A percentile compares a stretch with the other conserved stretches of the same genome.
phyloP scores from a whole-genome alignment of 352 stramenopile genomes.

The Phytophthora chlamydospora region DNA sequence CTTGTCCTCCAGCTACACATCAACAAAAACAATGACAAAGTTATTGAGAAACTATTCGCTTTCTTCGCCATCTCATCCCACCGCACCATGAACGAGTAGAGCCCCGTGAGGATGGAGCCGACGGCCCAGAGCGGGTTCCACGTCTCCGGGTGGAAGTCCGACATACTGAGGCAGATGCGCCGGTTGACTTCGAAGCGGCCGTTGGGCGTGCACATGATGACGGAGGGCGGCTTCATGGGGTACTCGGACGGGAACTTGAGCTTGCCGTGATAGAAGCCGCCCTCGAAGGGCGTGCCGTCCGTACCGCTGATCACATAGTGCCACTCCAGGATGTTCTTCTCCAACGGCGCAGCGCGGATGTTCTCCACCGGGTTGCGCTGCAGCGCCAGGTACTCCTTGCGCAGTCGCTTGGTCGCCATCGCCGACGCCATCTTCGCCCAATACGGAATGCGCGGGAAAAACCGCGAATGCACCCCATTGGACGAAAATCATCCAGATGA shows the following conservation, averaged over 20 bases:
- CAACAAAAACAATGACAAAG: not conserved
- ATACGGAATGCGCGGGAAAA: too few relatives aligned
- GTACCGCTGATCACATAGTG: conserved; percentile 92
- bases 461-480: too few relatives aligned
- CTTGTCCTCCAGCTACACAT: conserved; percentile 61
- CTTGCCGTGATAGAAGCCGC: conserved; percentile 91
- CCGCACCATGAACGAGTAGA: conserved; percentile 95
- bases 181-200: conserved; percentile 94
- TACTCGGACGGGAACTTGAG: conserved; percentile 94
- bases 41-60: not conserved
- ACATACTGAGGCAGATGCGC: conserved; percentile 94
- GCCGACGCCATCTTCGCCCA: conserved; percentile 58
- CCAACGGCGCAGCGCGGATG: conserved; percentile 85
- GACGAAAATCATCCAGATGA: too few relatives aligned
- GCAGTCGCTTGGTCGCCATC: conserved; percentile 89
- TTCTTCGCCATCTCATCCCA: not conserved
- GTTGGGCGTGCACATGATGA: conserved; percentile 95
- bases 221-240: conserved; percentile 93
- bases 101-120: conserved; percentile 93
- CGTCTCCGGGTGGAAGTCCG: conserved; percentile 94
- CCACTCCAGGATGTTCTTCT: conserved; percentile 96
- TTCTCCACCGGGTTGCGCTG: conserved; percentile 89
- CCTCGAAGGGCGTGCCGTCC: conserved; percentile 73
- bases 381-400: conserved; percentile 91
- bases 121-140: conserved; percentile 97